Evolutionary conservation across 2,329 filamentous ascomycete genomes (phyloP), one percentile per base, ranked within the genome.

Genomic region (Botrytis elliptica): DNA sequence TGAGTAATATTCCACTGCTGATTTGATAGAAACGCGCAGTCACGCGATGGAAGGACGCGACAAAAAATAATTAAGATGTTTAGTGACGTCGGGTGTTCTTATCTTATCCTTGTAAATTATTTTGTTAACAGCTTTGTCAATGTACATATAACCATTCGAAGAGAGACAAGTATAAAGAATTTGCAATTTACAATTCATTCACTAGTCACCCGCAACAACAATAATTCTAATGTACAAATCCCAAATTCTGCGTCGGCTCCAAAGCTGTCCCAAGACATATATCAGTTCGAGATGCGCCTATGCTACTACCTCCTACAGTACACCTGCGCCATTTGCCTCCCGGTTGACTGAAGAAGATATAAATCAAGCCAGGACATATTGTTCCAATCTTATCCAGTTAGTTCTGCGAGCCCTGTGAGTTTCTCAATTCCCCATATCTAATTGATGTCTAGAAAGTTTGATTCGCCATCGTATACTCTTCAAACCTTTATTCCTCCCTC

Each of bases 401-500:
- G 74, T 73, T 46, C 29, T n/a, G 38, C 29, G 71, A 66, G 18
- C 49, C 40, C 25, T 60, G 63, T 74, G 33, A 64, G 36, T 65
- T 42, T 18, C 44, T 46, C 40, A 59, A 46, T 60, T 38, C 38
- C 49, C 40, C 16, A n/a, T 65, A 55, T 69, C 75, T 80, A 46
- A 80, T 40, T 44, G 36, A 44, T 44, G 44, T n/a, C 29, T 78
- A 97, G 94, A 82, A 92, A 91, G 82, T 94, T 94, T 83, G 96
- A 99, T 83, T 92, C 94, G 72, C 93, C 97, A 76, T 94, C 96
- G 25, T 93, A 94, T 81, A 88, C 96, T 52, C 89, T 98, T 74
- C 91, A 93, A 76, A 91, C 93, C 75, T 97, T 98, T 83, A 88
- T 98, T 75, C 94, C 94, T 1, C 85, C 85, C 4, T 87, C 91